Evolutionary conservation across 805 yeast species (phyloP), one percentile per base, ranked within the genome.

Genomic region (Saccharomycopsis javanensis): DNA sequence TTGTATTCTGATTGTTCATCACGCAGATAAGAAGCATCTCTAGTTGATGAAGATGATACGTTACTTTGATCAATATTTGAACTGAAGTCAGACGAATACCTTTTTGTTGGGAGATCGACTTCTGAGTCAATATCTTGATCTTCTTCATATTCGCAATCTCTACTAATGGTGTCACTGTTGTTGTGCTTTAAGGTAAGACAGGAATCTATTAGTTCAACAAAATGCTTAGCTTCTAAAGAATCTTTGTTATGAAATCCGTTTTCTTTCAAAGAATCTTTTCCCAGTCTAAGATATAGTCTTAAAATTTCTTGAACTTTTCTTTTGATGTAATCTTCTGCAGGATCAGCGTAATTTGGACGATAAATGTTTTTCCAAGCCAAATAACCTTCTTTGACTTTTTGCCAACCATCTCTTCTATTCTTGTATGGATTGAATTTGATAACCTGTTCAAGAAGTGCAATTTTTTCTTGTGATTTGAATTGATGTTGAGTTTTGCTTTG

Each of bases 261-360:
- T 16, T 60, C 62, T 52, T 60, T 60, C 31, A 60, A 48, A 23
- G 54, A 42, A 15, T 54, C 58, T 31, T 60, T 60, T 8, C 62
- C 62, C 53, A 54, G 57, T 5, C 62, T 37, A 23, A 54, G 13
- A 38, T 60, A 60, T 6, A 60, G 50, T 33, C 62, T 25, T n/a
- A 60, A 42, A 13, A 60, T 60, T 37, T 60, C 62, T 55, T 60
- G 62, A 27, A 60, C 62, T 50, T 60, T 60, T 18, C 62, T 45
- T 31, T 60, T 60, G 55, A 60, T 60, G 33, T 60, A 60, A 37
- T 60, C 62, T 53, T 60, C 62, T 23, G 62, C 62, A 6, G 62
- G 62, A 38, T 60, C 62, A 20, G 62, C 62, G 45, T 60, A 60
- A 50, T 60, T 57, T n/a, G 62, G 62, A 8, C 62, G 51, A 50